Percentiles rank a stretch among this genome's conserved stretches.
phyloP scores from a whole-genome alignment of 1,284 basidiomycete genomes.

The Ceratobasidium sp. region DNA sequence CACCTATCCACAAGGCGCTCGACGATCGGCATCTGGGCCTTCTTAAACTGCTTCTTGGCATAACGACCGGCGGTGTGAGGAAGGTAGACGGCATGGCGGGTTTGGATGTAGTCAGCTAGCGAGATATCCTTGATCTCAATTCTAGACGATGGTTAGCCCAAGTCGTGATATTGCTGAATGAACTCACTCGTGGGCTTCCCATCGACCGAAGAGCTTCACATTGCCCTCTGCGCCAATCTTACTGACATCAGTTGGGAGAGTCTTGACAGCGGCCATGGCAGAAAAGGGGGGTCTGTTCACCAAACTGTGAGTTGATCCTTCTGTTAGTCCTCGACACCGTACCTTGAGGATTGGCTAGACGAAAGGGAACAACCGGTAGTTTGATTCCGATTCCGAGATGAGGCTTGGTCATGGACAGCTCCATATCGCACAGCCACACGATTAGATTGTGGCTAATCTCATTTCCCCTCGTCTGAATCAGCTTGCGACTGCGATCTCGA shows the following conservation, averaged over 20 bases:
- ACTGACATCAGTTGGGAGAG: constrained; percentile 85
- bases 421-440: not conserved
- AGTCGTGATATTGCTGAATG: not conserved
- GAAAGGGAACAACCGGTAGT: constrained; percentile 9
- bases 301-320: too few species aligned
- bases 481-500: too few species aligned
- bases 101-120: constrained; percentile 98
- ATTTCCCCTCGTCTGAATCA: not conserved
- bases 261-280: constrained; percentile 50
- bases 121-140: constrained; percentile 99
- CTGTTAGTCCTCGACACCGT: not conserved
- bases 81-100: constrained; percentile 96
- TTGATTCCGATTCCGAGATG: constrained; percentile 19
- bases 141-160: constrained; percentile 55
- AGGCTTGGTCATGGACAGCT: constrained; percentile 11
- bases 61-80: constrained; percentile 99
- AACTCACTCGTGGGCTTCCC: constrained; percentile 94
- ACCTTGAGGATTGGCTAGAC: constrained; percentile 8
- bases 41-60: constrained; percentile 99
- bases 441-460: not conserved
- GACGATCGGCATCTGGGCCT: constrained; percentile 99
- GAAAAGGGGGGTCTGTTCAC: too few species aligned
- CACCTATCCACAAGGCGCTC: constrained; percentile 98
- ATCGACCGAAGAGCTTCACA: constrained; percentile 95
- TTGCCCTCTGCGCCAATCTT: constrained; percentile 74